Percentiles rank a stretch among this genome's conserved stretches.
Evolutionary conservation across 768 basidiomycete species (phyloP).

Genomic region (Lactifluus echinatus): DNA sequence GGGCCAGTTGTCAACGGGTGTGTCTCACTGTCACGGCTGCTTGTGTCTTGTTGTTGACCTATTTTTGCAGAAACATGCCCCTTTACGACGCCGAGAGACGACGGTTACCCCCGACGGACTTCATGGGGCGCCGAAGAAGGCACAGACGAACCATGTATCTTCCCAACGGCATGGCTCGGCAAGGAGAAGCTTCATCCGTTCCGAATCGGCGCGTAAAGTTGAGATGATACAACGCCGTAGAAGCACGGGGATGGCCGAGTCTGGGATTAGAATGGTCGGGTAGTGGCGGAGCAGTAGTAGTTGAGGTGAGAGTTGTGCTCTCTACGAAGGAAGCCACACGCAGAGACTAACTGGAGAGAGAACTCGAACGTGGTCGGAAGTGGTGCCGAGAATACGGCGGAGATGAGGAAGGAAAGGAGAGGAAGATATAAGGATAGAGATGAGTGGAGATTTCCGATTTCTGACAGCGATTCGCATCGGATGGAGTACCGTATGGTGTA

Average conservation of each 20-base stretch:
- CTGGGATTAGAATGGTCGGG: constrained; percentile 7
- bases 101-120: constrained; percentile 39
- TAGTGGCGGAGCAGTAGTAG: constrained; percentile 2
- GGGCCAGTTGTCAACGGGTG: constrained; percentile 28
- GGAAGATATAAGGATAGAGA: constrained; percentile 4
- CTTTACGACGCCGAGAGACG: constrained; percentile 38
- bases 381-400: neutral
- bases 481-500: constrained; percentile 6
- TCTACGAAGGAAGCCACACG: neutral
- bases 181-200: constrained; percentile 14
- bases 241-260: constrained; percentile 16
- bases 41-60: neutral
- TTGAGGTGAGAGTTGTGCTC: neutral
- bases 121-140: constrained; percentile 26
- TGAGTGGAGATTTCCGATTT: constrained; percentile 17
- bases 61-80: constrained; percentile 26
- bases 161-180: constrained; percentile 10
- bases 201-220: constrained; percentile 24
- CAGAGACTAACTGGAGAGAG: neutral
- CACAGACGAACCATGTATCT: neutral
- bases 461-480: constrained; percentile 19
- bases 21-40: constrained; percentile 1
- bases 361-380: neutral
- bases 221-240: constrained; percentile 18
- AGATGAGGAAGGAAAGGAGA: constrained; percentile 6